Evolutionary conservation across 306 rosid genomes (phyloP).

Genomic region (Crataegus laevigata): DNA sequence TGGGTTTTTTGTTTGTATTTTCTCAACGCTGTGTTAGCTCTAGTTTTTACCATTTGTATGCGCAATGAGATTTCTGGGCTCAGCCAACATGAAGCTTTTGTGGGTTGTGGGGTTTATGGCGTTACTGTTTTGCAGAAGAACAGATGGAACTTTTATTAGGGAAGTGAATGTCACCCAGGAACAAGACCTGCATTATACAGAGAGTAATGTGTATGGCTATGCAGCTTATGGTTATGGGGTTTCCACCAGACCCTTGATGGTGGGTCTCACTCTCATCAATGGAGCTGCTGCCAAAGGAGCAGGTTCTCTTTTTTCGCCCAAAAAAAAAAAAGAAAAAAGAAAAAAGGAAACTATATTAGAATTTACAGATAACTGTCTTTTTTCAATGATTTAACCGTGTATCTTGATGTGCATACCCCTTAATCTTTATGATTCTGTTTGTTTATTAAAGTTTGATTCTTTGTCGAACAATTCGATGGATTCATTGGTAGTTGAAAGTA

Average conservation of each 20-base stretch:
- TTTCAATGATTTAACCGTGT: neutral
- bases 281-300: slow-evolving; percentile 74
- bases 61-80: neutral
- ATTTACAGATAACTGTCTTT: neutral
- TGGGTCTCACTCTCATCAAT: slow-evolving; percentile 74
- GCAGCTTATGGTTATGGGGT: neutral
- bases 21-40: neutral
- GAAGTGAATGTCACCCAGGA: neutral
- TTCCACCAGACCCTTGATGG: slow-evolving; percentile 29
- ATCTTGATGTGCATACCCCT: too few relatives aligned
- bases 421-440: too few relatives aligned
- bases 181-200: neutral
- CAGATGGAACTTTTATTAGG: neutral
- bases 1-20: neutral
- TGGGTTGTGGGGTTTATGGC: slow-evolving; percentile 11
- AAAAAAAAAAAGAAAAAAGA: neutral
- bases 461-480: neutral
- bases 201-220: slow-evolving; percentile 1
- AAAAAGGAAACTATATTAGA: neutral
- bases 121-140: neutral
- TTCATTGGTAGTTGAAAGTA: neutral
- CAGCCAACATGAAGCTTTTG: neutral
- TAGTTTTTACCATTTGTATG: neutral
- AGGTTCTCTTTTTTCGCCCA: slow-evolving; percentile 32
- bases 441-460: neutral